Conservation (phyloP, 1,284 basidiomycete species). For the Austroboletus niveus region DNA sequence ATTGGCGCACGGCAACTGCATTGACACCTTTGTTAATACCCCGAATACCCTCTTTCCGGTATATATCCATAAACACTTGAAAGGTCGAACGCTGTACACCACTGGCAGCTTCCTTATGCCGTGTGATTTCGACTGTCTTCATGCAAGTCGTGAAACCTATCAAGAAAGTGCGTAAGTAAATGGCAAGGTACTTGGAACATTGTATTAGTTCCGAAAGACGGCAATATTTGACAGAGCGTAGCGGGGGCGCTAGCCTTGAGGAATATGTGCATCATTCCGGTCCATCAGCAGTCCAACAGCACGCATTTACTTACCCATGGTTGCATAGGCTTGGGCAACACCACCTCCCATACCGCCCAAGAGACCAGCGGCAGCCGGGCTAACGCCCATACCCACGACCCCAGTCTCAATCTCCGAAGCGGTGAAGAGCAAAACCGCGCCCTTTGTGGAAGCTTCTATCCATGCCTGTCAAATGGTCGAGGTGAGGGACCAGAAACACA, state of each 20-base stretch:
- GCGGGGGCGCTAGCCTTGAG: conserved; percentile 19
- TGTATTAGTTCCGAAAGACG: conserved; percentile 14
- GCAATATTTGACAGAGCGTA: conserved; percentile 16
- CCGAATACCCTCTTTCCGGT: conserved; percentile 87
- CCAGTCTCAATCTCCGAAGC: conserved; percentile 92
- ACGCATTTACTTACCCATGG: conserved; percentile 78
- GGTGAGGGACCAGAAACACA: neutral
- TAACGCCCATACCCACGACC: conserved; percentile 64
- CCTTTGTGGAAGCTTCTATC: conserved; percentile 99
- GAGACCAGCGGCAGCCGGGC: conserved; percentile 82
- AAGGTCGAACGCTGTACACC: conserved; percentile 93
- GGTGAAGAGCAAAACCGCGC: conserved; percentile 93
- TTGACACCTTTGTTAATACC: conserved; percentile 99
- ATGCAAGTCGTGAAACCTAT: conserved; percentile 96
- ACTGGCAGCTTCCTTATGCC: conserved; percentile 90
- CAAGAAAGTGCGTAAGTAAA: conserved; percentile 12
- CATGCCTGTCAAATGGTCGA: conserved; percentile 67
- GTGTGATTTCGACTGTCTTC: conserved; percentile 98
- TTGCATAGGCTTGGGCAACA: conserved; percentile 97
- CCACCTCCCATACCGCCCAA: conserved; percentile 98
- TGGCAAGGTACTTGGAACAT: neutral
- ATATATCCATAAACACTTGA: conserved; percentile 94
- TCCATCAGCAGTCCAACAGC: neutral
- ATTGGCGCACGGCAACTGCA: conserved; percentile 95
- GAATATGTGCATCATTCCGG: conserved; percentile 14